Evolutionary conservation across 129 eudicot genomes (phyloP).

Genomic region (Centella asiatica): DNA sequence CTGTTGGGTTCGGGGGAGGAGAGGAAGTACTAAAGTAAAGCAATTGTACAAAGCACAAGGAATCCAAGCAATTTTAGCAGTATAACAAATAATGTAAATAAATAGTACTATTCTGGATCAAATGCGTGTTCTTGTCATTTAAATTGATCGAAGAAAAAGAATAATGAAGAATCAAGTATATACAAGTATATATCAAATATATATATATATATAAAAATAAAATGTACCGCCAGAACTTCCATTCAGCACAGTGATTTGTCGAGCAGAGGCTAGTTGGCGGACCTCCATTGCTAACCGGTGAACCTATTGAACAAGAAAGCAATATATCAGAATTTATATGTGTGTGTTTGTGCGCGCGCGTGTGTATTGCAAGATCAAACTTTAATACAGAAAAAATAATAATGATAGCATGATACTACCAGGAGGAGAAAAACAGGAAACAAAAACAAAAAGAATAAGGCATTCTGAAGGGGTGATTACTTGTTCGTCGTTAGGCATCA

Average conservation of each 20-base stretch:
- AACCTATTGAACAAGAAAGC: conserved; percentile 35
- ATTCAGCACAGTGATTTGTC: conserved; percentile 72
- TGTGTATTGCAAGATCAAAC: no score
- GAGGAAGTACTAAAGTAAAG: neutral
- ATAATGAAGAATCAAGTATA: neutral
- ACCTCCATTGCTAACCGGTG: conserved; percentile 80
- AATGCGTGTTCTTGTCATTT: neutral
- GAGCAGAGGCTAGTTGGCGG: conserved; percentile 57
- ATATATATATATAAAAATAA: no score
- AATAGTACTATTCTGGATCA: neutral
- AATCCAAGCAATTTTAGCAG: neutral
- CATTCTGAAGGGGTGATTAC: no score
- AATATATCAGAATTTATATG: neutral
- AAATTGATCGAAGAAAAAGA: neutral
- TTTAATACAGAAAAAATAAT: no score
- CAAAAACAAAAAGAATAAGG: no score
- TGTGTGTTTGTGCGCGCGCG: no score
- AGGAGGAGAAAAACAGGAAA: no score
- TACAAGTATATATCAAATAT: no score
- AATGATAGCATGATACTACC: no score
- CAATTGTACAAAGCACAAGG: neutral
- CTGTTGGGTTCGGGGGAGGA: conserved; percentile 16
- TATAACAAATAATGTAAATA: neutral
- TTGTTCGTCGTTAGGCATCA: no score
- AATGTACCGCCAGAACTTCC: conserved; percentile 40